These are phyloP conservation scores for Endoconidiophora polonica DNA, from an alignment of 2,329 filamentous ascomycete species.

Conservation along the genomic window DNA sequence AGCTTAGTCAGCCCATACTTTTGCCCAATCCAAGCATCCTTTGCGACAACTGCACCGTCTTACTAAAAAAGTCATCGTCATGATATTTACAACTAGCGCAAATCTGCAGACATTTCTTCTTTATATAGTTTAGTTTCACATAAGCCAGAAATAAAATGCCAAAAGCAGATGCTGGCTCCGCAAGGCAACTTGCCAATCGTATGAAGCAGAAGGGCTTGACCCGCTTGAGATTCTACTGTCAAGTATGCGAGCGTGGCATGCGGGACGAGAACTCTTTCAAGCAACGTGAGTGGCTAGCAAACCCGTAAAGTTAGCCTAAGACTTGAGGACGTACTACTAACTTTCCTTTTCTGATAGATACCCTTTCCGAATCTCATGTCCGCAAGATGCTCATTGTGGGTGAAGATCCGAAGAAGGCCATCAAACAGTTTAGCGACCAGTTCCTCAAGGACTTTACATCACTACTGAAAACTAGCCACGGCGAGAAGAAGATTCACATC, in stretches of 20 bases:
- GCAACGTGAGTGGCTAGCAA: constrained; percentile 12
- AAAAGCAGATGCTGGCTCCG: constrained; percentile 78
- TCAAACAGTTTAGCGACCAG: constrained; percentile 65
- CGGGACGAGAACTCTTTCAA: constrained; percentile 15
- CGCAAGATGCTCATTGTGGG: constrained; percentile 80
- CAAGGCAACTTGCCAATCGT: constrained; percentile 81
- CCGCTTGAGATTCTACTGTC: constrained; percentile 81
- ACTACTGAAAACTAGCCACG: constrained; percentile 66
- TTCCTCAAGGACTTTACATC: constrained; percentile 68
- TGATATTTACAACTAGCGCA: no score
- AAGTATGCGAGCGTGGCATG: constrained; percentile 45
- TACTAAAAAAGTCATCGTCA: no score
- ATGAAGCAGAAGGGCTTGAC: constrained; percentile 69
- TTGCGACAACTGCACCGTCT: not conserved
- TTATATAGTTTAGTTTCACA: no score
- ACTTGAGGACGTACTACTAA: not conserved
- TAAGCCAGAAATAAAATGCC: constrained; percentile 44
- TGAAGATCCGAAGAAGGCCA: constrained; percentile 69
- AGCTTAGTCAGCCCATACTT: constrained; percentile 10
- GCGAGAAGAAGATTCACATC: constrained; percentile 74
- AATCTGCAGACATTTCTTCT: no score
- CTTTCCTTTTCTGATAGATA: constrained; percentile 50
- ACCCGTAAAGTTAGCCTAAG: not conserved
- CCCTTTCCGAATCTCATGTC: constrained; percentile 68
- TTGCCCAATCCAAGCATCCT: not conserved